These are phyloP conservation scores for Aspergillus glaucus DNA, from an alignment of 2,329 filamentous ascomycete species.

Conservation along the genomic window DNA sequence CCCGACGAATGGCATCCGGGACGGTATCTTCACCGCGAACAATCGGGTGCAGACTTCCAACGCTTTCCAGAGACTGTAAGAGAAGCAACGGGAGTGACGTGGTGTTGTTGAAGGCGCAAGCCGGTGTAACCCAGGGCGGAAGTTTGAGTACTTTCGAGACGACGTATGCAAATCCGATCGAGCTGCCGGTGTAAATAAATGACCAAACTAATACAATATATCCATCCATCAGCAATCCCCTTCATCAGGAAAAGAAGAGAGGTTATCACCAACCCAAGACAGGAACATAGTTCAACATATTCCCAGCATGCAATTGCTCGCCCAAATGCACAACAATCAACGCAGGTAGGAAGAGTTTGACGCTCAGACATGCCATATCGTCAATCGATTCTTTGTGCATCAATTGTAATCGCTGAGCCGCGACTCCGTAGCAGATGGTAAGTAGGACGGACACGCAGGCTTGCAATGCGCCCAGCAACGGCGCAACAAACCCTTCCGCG, in stretches of 20 bases:
- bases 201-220: conserved; percentile 40
- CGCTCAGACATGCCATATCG: conserved; percentile 48
- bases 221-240: background rate
- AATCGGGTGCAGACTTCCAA: conserved; percentile 51
- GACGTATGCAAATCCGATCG: conserved; percentile 42
- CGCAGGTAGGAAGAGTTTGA: conserved; percentile 49
- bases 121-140: conserved; percentile 49
- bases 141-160: conserved; percentile 43
- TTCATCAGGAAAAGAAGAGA: background rate
- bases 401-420: conserved; percentile 46
- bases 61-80: conserved; percentile 47
- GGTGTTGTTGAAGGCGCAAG: conserved; percentile 54
- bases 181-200: conserved; percentile 44
- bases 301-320: conserved; percentile 44
- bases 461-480: conserved; percentile 50
- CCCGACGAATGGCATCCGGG: conserved; percentile 48
- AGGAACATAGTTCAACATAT: conserved; percentile 43
- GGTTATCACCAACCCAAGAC: conserved; percentile 35
- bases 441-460: conserved; percentile 50
- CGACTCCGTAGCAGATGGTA: conserved; percentile 48
- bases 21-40: conserved; percentile 39
- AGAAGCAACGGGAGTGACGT: conserved; percentile 49
- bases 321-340: conserved; percentile 50
- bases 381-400: conserved; percentile 44
- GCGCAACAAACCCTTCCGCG: conserved; percentile 15